Percentiles rank a stretch among this genome's conserved stretches.
Conservation (phyloP, 495 filamentous ascomycete species). For the Penicillium robsamsonii region DNA sequence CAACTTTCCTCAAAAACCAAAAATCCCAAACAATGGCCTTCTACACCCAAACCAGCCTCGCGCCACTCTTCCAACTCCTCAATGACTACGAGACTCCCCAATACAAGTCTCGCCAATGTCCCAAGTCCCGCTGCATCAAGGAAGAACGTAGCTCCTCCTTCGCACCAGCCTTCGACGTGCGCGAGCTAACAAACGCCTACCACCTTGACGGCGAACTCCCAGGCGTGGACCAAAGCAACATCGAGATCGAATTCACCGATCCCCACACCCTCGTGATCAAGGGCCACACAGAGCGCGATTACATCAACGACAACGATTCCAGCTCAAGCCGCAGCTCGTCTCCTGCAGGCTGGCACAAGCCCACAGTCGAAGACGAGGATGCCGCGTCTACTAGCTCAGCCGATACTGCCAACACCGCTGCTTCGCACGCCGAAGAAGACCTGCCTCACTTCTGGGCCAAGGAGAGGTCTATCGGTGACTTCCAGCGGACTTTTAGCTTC, state of each 20-base stretch:
- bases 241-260: conserved; percentile 84
- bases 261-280: conserved; percentile 69
- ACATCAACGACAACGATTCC: conserved; percentile 31
- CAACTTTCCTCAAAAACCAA: background rate
- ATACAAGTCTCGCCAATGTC: background rate
- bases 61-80: conserved; percentile 70
- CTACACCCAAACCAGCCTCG: conserved; percentile 58
- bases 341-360: conserved; percentile 33
- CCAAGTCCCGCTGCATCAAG: conserved; percentile 10
- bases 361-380: conserved; percentile 60
- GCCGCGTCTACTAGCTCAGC: conserved; percentile 14
- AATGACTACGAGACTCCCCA: conserved; percentile 68
- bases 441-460: conserved; percentile 68
- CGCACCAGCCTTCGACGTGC: conserved; percentile 77
- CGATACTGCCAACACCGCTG: conserved; percentile 11
- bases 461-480: conserved; percentile 79
- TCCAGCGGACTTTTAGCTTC: conserved; percentile 78
- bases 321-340: conserved; percentile 5
- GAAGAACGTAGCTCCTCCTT: conserved; percentile 48
- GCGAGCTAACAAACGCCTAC: conserved; percentile 64
- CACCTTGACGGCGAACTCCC: conserved; percentile 87
- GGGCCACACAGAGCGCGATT: conserved; percentile 62
- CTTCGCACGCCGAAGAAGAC: conserved; percentile 22
- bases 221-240: conserved; percentile 71
- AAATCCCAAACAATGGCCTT: conserved; percentile 58